phyloP scores from a whole-genome alignment of 106 monocot genomes.

The Apostasia shenzhenica region DNA sequence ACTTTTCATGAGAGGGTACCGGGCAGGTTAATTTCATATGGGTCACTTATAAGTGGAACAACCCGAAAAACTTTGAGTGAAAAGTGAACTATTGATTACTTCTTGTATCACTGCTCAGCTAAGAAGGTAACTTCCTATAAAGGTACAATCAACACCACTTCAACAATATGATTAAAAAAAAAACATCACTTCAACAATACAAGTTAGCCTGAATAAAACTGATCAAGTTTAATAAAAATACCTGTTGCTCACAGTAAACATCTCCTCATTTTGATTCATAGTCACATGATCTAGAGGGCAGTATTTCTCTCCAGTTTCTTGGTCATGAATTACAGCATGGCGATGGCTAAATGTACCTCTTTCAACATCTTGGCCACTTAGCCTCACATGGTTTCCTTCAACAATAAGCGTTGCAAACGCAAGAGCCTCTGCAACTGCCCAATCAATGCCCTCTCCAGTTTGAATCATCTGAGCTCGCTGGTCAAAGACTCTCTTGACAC shows the following conservation, averaged over 20 bases:
- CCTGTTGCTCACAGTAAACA: conserved; percentile 99
- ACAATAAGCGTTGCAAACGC: conserved; percentile 92
- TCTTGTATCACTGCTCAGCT: too few relatives aligned
- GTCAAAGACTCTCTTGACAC: conserved; percentile 73
- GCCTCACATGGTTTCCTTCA: conserved; percentile 93
- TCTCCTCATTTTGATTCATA: conserved; percentile 73
- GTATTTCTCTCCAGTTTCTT: conserved; percentile 62
- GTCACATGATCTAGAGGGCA: conserved; percentile 76
- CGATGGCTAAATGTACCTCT: conserved; percentile 97
- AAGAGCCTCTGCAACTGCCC: conserved; percentile 92
- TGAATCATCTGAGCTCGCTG: conserved; percentile 76
- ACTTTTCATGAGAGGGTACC: too few relatives aligned
- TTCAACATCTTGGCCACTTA: conserved; percentile 99
- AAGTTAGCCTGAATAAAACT: neutral
- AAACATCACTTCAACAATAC: too few relatives aligned
- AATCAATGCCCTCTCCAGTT: conserved; percentile 89
- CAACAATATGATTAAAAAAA: too few relatives aligned
- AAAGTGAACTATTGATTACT: too few relatives aligned
- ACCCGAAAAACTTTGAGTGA: too few relatives aligned
- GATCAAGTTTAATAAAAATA: conserved; percentile 7
- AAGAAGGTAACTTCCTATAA: too few relatives aligned
- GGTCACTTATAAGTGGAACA: too few relatives aligned
- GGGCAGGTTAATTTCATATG: too few relatives aligned
- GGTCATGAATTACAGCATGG: conserved; percentile 87
- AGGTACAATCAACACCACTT: too few relatives aligned